Evolutionary conservation across 176 grass and related monocot genomes (phyloP).

Genomic region (Avena sativa): DNA sequence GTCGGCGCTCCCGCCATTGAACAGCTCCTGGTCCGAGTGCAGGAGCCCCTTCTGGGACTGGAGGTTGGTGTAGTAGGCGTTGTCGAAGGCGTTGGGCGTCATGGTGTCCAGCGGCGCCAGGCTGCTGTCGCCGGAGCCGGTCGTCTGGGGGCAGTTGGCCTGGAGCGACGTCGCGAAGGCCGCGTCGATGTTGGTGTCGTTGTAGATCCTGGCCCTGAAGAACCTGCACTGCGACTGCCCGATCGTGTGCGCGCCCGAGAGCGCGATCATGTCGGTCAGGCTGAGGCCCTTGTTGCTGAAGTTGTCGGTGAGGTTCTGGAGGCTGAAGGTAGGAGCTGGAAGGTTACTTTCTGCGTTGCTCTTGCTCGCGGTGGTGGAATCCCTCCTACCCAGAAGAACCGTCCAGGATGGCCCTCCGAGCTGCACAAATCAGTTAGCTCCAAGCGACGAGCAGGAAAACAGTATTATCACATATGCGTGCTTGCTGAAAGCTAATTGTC

Average conservation of each 20-base stretch:
- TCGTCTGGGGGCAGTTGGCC: conserved; percentile 46
- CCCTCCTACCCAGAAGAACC: conserved; percentile 57
- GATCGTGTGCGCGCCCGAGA: conserved; percentile 79
- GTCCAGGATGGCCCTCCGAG: conserved; percentile 69
- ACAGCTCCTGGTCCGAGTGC: conserved; percentile 72
- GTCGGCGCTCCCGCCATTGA: conserved; percentile 57
- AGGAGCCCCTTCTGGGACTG: conserved; percentile 54
- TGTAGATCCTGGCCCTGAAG: conserved; percentile 62
- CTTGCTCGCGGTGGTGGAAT: conserved; percentile 44
- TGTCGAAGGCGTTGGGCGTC: conserved; percentile 52
- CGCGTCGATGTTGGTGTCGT: conserved; percentile 65
- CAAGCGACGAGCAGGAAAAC: not conserved
- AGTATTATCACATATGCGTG: not conserved
- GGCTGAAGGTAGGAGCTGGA: not conserved
- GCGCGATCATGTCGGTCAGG: conserved; percentile 60
- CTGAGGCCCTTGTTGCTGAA: conserved; percentile 11
- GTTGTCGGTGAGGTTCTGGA: not conserved
- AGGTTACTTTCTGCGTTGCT: conserved; percentile 30
- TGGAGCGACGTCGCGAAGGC: conserved; percentile 36
- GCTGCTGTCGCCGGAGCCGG: conserved; percentile 28
- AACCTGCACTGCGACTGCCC: conserved; percentile 53
- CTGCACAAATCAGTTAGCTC: not conserved
- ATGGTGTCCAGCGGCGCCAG: conserved; percentile 61
- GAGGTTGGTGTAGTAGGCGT: conserved; percentile 66
- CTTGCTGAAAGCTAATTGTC: no score